phyloP scores from a whole-genome alignment of 768 basidiomycete genomes.

The Suillus cothurnatus region DNA sequence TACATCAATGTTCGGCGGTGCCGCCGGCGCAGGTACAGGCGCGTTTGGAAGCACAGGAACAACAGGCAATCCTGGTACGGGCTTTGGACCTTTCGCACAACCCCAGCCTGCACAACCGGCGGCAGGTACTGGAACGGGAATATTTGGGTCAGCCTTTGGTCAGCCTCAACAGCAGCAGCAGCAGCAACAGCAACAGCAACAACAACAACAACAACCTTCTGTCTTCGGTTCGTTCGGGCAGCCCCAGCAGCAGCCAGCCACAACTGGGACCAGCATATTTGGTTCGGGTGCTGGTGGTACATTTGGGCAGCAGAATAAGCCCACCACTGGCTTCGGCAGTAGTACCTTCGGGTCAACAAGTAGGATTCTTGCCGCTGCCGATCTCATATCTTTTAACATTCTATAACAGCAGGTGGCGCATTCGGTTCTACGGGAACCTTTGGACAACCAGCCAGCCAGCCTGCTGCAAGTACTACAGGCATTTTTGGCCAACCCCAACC shows the following conservation, averaged over 20 bases:
- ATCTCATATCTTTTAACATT: slow-evolving; percentile 9
- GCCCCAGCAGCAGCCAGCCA: slow-evolving; percentile 36
- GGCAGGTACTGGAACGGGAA: slow-evolving; percentile 38
- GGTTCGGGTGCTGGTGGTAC: slow-evolving; percentile 31
- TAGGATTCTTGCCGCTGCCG: slow-evolving; percentile 10
- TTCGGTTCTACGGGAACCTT: slow-evolving; percentile 25
- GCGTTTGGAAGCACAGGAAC: slow-evolving; percentile 25
- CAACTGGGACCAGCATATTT: slow-evolving; percentile 34
- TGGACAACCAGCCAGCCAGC: slow-evolving; percentile 30
- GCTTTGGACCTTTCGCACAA: slow-evolving; percentile 37
- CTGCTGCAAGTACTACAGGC: slow-evolving; percentile 20
- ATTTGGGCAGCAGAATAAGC: slow-evolving; percentile 35
- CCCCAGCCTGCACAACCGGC: slow-evolving; percentile 43
- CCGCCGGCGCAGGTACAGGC: slow-evolving; percentile 13
- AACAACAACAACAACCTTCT: slow-evolving; percentile 40
- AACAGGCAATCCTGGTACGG: slow-evolving; percentile 27
- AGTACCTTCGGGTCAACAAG: slow-evolving; percentile 28
- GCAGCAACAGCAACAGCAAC: slow-evolving; percentile 32
- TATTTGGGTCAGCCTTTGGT: slow-evolving; percentile 49
- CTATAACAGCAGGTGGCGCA: slow-evolving; percentile 19
- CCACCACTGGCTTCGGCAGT: slow-evolving; percentile 30
- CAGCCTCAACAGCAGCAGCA: slow-evolving; percentile 32
- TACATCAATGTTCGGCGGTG: slow-evolving; percentile 33
- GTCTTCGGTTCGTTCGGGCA: slow-evolving; percentile 59
- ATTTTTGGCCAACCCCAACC: slow-evolving; percentile 42